phyloP scores from a whole-genome alignment of 345 rosid genomes.

The Ailanthus altissimus region DNA sequence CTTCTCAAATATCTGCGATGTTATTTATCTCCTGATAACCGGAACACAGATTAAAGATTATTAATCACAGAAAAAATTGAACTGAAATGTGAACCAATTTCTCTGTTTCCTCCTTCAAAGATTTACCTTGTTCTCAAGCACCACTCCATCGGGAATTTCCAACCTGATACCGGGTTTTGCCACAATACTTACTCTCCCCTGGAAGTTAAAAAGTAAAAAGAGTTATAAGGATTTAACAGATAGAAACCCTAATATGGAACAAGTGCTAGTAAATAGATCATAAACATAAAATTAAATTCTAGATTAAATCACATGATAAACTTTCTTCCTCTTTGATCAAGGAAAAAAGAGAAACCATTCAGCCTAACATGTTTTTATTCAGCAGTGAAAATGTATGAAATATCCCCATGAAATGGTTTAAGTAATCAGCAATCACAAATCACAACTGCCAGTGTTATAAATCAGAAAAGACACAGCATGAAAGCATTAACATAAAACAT shows the following conservation, averaged over 20 bases:
- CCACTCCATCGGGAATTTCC: constrained; percentile 48
- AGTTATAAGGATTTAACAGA: neutral
- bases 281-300: neutral
- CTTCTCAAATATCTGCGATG: constrained; percentile 34
- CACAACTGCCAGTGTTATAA: neutral
- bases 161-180: constrained; percentile 47
- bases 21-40: constrained; percentile 40
- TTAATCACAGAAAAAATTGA: neutral
- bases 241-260: neutral
- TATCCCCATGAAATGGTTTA: neutral
- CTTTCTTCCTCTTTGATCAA: neutral
- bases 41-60: neutral
- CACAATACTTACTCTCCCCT: constrained; percentile 51
- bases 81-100: constrained; percentile 5
- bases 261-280: neutral
- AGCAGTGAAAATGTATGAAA: neutral
- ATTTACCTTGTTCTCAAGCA: constrained; percentile 46
- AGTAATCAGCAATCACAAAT: neutral
- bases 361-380: neutral
- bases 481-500: neutral
- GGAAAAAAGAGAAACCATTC: neutral
- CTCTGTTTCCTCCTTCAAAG: neutral
- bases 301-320: neutral
- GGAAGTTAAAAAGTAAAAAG: neutral
- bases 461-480: neutral